Conservation (phyloP, 1,139 yeast genomes). For the Candida anutae region DNA sequence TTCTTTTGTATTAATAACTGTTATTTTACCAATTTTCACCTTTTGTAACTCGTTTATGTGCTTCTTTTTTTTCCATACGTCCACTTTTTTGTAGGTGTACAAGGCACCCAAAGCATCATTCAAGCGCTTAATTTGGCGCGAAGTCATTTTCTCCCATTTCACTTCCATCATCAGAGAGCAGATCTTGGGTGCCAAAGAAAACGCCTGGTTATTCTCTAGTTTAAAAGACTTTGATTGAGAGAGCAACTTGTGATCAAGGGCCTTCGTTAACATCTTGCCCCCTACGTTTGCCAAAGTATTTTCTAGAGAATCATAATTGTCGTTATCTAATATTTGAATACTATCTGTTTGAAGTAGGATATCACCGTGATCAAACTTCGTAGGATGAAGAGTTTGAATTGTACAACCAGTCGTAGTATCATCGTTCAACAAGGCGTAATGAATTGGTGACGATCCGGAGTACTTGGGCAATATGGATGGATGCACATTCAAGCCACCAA, state of each 20-base stretch:
- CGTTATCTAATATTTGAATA: constrained; percentile 28
- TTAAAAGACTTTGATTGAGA: constrained; percentile 20
- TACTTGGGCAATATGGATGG: constrained; percentile 82
- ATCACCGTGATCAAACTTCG: constrained; percentile 74
- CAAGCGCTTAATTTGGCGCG: constrained; percentile 35
- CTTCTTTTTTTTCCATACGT: constrained; percentile 20
- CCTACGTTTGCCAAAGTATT: constrained; percentile 51
- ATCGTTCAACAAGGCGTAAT: constrained; percentile 61
- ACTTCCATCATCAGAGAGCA: constrained; percentile 32
- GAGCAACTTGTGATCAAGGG: too few relatives aligned
- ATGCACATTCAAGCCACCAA: constrained; percentile 83
- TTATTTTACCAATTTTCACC: constrained; percentile 37
- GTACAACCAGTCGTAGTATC: constrained; percentile 74
- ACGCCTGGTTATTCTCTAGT: constrained; percentile 7
- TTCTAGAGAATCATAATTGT: constrained; percentile 36
- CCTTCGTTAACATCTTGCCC: constrained; percentile 45
- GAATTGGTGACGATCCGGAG: constrained; percentile 90
- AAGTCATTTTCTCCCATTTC: constrained; percentile 33
- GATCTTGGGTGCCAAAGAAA: constrained; percentile 55
- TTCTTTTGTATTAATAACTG: neutral
- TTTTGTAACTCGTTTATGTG: constrained; percentile 27
- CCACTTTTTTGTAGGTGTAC: constrained; percentile 37
- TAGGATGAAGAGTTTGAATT: constrained; percentile 83
- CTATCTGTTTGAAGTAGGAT: constrained; percentile 53
- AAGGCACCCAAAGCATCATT: constrained; percentile 55